A percentile compares a stretch with the other conserved stretches of the same genome.
phyloP scores from a whole-genome alignment of 2,329 filamentous ascomycete species.

The Pseudogymnoascus sp. region DNA sequence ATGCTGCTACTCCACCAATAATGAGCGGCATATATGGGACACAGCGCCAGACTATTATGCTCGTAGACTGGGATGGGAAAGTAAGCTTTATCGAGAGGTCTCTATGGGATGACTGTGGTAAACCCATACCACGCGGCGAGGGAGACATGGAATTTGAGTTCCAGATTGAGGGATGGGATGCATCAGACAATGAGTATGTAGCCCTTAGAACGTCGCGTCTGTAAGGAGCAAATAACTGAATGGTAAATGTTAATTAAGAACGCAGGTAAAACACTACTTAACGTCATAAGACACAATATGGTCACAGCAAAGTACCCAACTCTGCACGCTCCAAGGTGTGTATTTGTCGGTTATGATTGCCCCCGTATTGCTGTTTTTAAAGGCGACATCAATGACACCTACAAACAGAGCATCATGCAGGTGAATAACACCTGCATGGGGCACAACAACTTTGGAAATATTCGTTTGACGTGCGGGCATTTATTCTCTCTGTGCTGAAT shows the following conservation, averaged over 20 bases:
- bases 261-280: not conserved
- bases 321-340: not conserved
- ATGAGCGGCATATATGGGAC: constrained; percentile 57
- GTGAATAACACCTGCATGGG: not conserved
- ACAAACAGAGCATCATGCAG: constrained; percentile 7
- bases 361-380: not conserved
- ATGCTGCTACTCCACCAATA: constrained; percentile 35
- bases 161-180: constrained; percentile 42
- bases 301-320: not conserved
- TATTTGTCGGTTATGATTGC: not conserved
- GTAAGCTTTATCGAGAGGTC: constrained; percentile 53
- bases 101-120: constrained; percentile 52
- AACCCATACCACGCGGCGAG: constrained; percentile 43
- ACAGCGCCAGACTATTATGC: constrained; percentile 54
- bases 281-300: not conserved
- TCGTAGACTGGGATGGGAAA: constrained; percentile 56
- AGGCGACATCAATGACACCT: not conserved
- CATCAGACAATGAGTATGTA: constrained; percentile 19
- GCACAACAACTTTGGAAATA: not conserved
- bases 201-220: constrained; percentile 2
- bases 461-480: not conserved
- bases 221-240: constrained; percentile 1
- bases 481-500: not conserved
- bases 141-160: constrained; percentile 51
- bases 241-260: not conserved